Conservation (phyloP, 352 stramenopile genomes). For the Phytophthora hybrid region DNA sequence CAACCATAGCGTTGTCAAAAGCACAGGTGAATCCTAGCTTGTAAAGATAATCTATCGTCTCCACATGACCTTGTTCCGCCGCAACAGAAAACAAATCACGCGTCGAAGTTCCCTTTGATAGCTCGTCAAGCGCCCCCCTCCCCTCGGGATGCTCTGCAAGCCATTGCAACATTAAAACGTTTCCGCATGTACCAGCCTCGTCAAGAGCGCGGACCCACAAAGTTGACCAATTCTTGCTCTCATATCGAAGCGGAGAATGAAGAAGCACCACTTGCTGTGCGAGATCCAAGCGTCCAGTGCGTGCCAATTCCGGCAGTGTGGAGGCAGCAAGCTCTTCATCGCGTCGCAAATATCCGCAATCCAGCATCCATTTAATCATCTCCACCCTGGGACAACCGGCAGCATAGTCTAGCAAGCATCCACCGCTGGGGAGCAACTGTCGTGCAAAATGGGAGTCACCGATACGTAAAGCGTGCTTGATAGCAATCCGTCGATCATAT, state of each 20-base stretch:
- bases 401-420: conserved; percentile 2
- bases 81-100: not conserved
- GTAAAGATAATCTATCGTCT: not conserved
- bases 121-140: not conserved
- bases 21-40: not conserved
- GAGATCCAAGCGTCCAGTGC: conserved; percentile 1
- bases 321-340: not conserved
- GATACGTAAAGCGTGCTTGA: conserved; percentile 8
- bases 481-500: not conserved
- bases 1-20: not conserved
- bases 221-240: not conserved
- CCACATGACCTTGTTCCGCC: not conserved
- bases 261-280: conserved; percentile 16
- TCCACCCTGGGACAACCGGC: not conserved
- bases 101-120: not conserved
- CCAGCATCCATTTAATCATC: conserved; percentile 2
- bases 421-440: not conserved
- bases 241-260: conserved; percentile 6
- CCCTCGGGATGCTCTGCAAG: not conserved
- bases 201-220: not conserved
- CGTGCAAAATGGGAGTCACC: conserved; percentile 3
- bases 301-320: not conserved
- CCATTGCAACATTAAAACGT: conserved; percentile 2
- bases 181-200: not conserved
- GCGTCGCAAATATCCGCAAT: conserved; percentile 8